Evolutionary conservation across 1,284 basidiomycete species (phyloP), one percentile per base, ranked within the genome.

Genomic region (Sanguinoderma infundibulare): DNA sequence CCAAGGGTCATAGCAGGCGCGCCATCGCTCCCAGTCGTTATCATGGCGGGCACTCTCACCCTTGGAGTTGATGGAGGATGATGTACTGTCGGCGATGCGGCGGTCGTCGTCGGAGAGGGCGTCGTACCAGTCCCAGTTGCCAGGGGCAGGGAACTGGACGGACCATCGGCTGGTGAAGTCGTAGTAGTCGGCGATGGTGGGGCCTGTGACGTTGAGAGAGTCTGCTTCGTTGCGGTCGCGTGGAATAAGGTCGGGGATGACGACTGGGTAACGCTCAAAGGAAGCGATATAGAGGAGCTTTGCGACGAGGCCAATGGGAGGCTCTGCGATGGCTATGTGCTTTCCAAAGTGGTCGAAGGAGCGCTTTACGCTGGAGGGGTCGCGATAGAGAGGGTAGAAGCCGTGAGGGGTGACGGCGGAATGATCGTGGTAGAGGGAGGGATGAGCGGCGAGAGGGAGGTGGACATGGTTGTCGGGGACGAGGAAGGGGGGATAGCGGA

Each of bases 231-330:
- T 76, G n/a, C 85, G 81, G 9, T 78, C 81, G 22, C 69, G 67
- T 0, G 84, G 85, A 8, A 89, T 73, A 28, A 78, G 73, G 0
- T 73, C 71, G 1, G 84, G 83, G 14, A 84, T 68, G 26, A 65
- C 70, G 61, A 88, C 77, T 0, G 80, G 77, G 10, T 75, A 65
- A 2, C 81, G 67, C 66, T 91, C 87, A n/a, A 83, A 77, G 17
- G 85, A 80, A 0, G 86, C 77, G 60, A 90, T 83, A 72, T 84
- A 91, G 52, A 91, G 73, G 5, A 90, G 78, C 53, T 85, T 86
- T 1, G 89, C 87, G 0, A 86, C 82, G 40, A 81, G 71, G 12
- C 84, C 77, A n/a, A 83, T 79, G 5, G 83, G 81, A 0, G 89
- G 87, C 0, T 78, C 69, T 26, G 75, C 66, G 39, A 89, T 70